Conservation (phyloP, 2,329 filamentous ascomycete genomes). For the Cadophora luteo-olivacea region DNA sequence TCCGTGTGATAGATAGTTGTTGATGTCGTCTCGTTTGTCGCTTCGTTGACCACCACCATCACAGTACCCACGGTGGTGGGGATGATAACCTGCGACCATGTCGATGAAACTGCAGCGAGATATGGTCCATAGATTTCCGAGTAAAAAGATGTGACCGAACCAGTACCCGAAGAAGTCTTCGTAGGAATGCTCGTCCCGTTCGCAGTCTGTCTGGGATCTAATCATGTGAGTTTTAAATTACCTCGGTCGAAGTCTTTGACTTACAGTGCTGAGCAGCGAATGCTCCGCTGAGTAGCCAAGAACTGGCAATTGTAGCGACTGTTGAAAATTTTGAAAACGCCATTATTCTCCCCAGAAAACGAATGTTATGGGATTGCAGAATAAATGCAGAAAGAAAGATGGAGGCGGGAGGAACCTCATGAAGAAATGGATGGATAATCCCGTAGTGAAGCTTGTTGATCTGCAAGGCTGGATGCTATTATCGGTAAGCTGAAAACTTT, state of each 20-base stretch:
- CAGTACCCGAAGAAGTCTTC: not conserved
- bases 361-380: not conserved
- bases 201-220: not conserved
- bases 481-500: not conserved
- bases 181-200: not conserved
- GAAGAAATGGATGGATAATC: not conserved
- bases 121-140: slow-evolving; percentile 11
- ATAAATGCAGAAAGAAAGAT: not conserved
- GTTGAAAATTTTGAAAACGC: not conserved
- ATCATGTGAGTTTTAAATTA: not conserved
- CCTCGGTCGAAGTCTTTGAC: not conserved
- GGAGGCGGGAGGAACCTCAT: not conserved
- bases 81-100: slow-evolving; percentile 21
- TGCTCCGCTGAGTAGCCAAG: not conserved
- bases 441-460: not conserved
- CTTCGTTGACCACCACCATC: slow-evolving; percentile 17
- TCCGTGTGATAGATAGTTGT: slow-evolving; percentile 24
- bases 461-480: slow-evolving; percentile 7
- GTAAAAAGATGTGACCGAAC: not conserved
- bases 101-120: slow-evolving; percentile 4
- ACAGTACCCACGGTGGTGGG: slow-evolving; percentile 21
- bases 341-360: slow-evolving; percentile 1
- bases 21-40: slow-evolving; percentile 22
- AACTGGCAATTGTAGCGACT: slow-evolving; percentile 1
- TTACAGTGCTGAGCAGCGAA: not conserved